These are phyloP conservation scores for Candida hungchunana DNA, from an alignment of 805 yeast genomes.

Conservation along the genomic window DNA sequence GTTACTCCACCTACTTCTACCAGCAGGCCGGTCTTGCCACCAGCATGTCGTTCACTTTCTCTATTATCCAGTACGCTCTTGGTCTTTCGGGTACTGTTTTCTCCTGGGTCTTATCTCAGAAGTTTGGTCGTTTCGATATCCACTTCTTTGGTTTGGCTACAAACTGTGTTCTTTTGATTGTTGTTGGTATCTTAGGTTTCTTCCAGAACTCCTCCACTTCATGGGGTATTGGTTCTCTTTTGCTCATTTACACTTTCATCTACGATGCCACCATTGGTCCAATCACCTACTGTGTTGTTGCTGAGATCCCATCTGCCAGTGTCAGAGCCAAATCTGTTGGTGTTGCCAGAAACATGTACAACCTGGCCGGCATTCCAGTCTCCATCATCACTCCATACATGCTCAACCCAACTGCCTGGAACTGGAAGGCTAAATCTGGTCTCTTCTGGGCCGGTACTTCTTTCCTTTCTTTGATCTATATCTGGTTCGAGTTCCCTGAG, in stretches of 20 bases:
- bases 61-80: conserved; percentile 31
- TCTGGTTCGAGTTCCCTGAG: conserved; percentile 53
- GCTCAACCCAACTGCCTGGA: conserved; percentile 41
- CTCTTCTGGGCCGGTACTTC: conserved; percentile 40
- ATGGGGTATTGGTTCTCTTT: conserved; percentile 30
- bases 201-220: conserved; percentile 10
- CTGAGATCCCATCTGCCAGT: conserved; percentile 37
- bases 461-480: conserved; percentile 33
- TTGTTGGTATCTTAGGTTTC: conserved; percentile 28
- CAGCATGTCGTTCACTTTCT: conserved; percentile 38
- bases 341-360: conserved; percentile 29
- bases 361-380: conserved; percentile 31
- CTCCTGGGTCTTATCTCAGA: conserved; percentile 31
- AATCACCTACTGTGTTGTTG: conserved; percentile 34
- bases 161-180: conserved; percentile 17
- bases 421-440: conserved; percentile 41
- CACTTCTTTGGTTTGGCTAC: conserved; percentile 24
- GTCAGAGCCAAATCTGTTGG: conserved; percentile 40
- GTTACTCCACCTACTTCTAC: conserved; percentile 47
- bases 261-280: conserved; percentile 40
- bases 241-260: conserved; percentile 28
- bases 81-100: conserved; percentile 30
- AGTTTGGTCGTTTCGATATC: conserved; percentile 29
- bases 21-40: conserved; percentile 43
- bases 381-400: conserved; percentile 41